Evolutionary conservation across 805 yeast genomes (phyloP).

Genomic region (Lachancea waltii): DNA sequence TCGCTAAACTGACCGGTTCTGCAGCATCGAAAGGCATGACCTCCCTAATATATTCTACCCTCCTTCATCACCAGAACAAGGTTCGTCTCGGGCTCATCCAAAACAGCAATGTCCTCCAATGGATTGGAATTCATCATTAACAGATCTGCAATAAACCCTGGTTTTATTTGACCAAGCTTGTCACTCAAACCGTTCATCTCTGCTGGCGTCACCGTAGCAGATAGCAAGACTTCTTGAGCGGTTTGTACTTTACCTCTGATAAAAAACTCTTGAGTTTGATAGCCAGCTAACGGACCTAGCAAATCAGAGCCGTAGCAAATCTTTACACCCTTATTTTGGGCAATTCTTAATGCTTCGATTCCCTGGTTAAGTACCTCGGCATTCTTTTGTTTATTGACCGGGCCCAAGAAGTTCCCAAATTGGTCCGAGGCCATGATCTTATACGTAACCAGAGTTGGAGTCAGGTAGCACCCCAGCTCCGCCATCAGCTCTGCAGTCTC

Average conservation of each 20-base stretch:
- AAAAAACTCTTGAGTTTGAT: slow-evolving; percentile 14
- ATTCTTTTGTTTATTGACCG: slow-evolving; percentile 9
- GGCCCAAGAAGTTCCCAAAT: slow-evolving; percentile 8
- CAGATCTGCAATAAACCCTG: slow-evolving; percentile 12
- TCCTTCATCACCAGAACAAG: slow-evolving; percentile 12
- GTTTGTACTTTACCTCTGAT: slow-evolving; percentile 11
- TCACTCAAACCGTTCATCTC: slow-evolving; percentile 11
- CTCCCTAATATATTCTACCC: slow-evolving; percentile 10
- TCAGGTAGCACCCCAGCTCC: slow-evolving; percentile 10
- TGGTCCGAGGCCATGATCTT: slow-evolving; percentile 13
- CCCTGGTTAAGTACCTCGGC: slow-evolving; percentile 10
- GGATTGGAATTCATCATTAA: slow-evolving; percentile 13
- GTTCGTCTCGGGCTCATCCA: slow-evolving; percentile 14
- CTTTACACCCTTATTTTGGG: slow-evolving; percentile 8
- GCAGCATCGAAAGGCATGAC: too few relatives aligned
- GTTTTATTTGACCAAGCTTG: slow-evolving; percentile 12
- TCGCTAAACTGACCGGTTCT: too few relatives aligned
- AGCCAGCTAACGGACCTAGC: slow-evolving; percentile 11
- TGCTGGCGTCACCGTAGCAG: slow-evolving; percentile 14
- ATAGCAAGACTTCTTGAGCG: slow-evolving; percentile 10
- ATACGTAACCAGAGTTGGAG: slow-evolving; percentile 13
- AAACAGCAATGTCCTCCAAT: slow-evolving; percentile 9
- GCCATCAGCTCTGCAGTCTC: slow-evolving; percentile 12
- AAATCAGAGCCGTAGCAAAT: slow-evolving; percentile 13
- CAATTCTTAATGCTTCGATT: slow-evolving; percentile 10